Evolutionary conservation across 306 rosid genomes (phyloP).

Genomic region (Arachis hypogaea): DNA sequence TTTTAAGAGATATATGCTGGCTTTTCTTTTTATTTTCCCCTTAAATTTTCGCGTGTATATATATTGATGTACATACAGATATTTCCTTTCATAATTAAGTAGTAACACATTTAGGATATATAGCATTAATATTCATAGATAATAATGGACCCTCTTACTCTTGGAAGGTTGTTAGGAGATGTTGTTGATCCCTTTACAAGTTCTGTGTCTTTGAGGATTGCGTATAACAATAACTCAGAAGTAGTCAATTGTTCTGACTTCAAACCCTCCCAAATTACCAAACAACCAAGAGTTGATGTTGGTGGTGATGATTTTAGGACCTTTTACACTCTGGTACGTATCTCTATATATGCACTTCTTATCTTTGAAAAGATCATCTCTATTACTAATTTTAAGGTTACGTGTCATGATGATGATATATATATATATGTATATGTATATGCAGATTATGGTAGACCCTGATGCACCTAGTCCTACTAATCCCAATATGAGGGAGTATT

Average conservation of each 20-base stretch:
- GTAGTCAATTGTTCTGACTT: conserved; percentile 40
- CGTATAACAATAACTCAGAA: conserved; percentile 33
- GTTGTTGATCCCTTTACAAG: conserved; percentile 35
- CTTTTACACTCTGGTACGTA: conserved; percentile 34
- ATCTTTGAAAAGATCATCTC: background rate
- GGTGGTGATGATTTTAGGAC: conserved; percentile 45
- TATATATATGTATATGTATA: background rate
- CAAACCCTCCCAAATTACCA: conserved; percentile 41
- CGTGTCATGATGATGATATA: too few species aligned
- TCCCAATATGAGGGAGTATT: conserved; percentile 40
- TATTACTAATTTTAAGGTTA: too few species aligned
- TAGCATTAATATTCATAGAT: too few species aligned
- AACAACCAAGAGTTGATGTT: conserved; percentile 44
- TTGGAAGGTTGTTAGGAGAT: conserved; percentile 45
- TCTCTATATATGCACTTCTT: background rate
- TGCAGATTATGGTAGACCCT: conserved; percentile 45
- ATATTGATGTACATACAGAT: too few species aligned
- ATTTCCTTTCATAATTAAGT: too few species aligned
- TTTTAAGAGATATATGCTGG: too few species aligned
- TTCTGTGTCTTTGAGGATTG: conserved; percentile 26
- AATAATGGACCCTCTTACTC: conserved; percentile 29
- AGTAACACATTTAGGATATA: too few species aligned
- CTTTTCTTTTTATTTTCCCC: too few species aligned
- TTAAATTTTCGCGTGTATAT: too few species aligned
- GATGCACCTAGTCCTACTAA: conserved; percentile 50